phyloP scores from a whole-genome alignment of 345 rosid genomes.

The Triadica sebifera region DNA sequence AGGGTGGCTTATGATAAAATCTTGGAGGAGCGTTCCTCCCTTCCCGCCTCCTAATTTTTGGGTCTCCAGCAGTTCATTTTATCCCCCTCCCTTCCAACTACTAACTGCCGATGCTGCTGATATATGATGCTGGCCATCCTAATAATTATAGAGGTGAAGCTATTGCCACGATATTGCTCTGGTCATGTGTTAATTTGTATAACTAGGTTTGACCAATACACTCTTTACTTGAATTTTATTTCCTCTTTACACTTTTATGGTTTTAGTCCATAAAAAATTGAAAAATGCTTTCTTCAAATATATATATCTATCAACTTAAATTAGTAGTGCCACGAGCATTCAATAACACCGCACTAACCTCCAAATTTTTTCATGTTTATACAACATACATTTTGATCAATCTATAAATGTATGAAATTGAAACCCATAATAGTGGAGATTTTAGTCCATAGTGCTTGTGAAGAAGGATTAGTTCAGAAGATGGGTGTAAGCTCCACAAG shows the following conservation, averaged over 20 bases:
- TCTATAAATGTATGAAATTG: neutral
- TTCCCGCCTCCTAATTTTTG: neutral
- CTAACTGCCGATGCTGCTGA: too few relatives aligned
- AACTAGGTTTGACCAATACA: neutral
- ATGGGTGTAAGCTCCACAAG: neutral
- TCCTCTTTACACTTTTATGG: neutral
- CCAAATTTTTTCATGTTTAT: neutral
- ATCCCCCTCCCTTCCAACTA: neutral
- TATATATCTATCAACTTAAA: too few relatives aligned
- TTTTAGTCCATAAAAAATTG: neutral
- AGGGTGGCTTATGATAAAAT: neutral
- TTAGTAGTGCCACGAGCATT: neutral
- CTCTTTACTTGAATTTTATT: neutral
- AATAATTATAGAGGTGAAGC: neutral
- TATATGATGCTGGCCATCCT: neutral
- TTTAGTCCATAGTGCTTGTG: too few relatives aligned
- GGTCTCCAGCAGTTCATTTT: too few relatives aligned
- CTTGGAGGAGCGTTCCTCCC: neutral
- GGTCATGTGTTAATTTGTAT: neutral
- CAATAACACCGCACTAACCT: neutral
- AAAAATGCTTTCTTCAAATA: neutral
- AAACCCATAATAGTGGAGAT: neutral
- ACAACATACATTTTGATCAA: neutral
- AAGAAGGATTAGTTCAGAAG: too few relatives aligned
- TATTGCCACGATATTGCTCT: neutral